Base-by-base conservation (phyloP, 768 basidiomycete species). In the Omphalotus guepiniiformis region DNA sequence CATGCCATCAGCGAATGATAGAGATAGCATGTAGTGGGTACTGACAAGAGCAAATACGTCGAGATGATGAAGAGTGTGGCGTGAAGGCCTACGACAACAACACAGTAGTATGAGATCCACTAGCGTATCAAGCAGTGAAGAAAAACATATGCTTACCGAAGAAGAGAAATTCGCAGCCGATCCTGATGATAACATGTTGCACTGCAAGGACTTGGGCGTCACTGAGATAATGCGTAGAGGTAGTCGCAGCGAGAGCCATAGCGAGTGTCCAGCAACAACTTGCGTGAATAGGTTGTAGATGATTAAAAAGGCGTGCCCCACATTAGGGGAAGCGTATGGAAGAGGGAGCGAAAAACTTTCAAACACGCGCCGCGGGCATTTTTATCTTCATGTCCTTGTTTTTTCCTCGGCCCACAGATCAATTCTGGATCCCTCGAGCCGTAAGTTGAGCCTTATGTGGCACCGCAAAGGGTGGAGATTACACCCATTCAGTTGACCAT, bases 91-190 rank as follows among this genome's bases (percentile, higher is more conserved):
- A 21, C 6, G 21, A 8, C 7, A 40, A 40, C 30, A n/a, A 22
- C n/a, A 40, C 25, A 9, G 8, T 9, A 8, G 23, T 19, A 8
- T 21, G 39, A 11, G 9, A 8, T 8, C 8, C 19, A 39, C 12
- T 8, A 11, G 8, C 37, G 19, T 39, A 19, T 11, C 9, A 11
- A 19, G 8, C 12, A 11, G 9, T 19, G 37, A 19, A 8, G 9
- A 39, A 21, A 8, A 8, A 21, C 9, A 19, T 8, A 39, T 11
- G 9, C 39, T n/a, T 15, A 40, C 39, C 39, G 22, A 40, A 40
- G 25, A 40, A 40, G 23, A 40, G 39, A 40, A 40, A 40, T 23
- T 40, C 39, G 39, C 39, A 40, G 8, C 39, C 39, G 23, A 40
- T 40, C 22, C 39, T 9, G 21, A 40, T 40, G 21, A 40, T n/a